A percentile compares a stretch with the other conserved stretches of the same genome.
Conservation (phyloP, 192 early-diverging fungal genomes). For the Backusella westeae region DNA sequence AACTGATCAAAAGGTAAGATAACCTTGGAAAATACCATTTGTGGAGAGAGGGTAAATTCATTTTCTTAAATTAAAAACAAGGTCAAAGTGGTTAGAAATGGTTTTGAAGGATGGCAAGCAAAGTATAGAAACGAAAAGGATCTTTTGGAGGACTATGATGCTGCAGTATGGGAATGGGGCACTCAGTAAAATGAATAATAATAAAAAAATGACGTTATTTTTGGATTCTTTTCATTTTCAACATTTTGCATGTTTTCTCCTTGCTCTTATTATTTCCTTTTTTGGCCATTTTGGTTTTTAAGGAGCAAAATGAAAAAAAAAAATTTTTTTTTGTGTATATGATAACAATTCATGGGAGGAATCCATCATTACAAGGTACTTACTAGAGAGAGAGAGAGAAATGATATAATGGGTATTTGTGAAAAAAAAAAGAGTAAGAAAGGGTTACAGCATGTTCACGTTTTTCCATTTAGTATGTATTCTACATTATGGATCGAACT, state of each 20-base stretch:
- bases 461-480: background rate
- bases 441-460: background rate
- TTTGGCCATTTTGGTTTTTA: background rate
- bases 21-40: background rate
- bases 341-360: too few species aligned
- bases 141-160: conserved; percentile 60
- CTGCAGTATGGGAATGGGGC: conserved; percentile 44
- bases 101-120: conserved; percentile 64
- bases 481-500: background rate
- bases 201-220: background rate
- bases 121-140: conserved; percentile 52
- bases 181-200: background rate
- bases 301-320: too few species aligned
- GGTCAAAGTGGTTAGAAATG: conserved; percentile 61
- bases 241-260: background rate
- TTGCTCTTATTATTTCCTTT: background rate
- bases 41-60: background rate
- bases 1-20: conserved; percentile 24
- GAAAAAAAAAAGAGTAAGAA: background rate
- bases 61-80: conserved; percentile 21
- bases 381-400: too few species aligned
- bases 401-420: too few species aligned
- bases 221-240: background rate
- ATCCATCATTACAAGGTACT: too few species aligned
- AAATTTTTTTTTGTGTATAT: too few species aligned